Percentiles rank a stretch among this genome's conserved stretches.
phyloP scores from a whole-genome alignment of 73 alveolate genomes.

The Tetrahymena malaccensis region DNA sequence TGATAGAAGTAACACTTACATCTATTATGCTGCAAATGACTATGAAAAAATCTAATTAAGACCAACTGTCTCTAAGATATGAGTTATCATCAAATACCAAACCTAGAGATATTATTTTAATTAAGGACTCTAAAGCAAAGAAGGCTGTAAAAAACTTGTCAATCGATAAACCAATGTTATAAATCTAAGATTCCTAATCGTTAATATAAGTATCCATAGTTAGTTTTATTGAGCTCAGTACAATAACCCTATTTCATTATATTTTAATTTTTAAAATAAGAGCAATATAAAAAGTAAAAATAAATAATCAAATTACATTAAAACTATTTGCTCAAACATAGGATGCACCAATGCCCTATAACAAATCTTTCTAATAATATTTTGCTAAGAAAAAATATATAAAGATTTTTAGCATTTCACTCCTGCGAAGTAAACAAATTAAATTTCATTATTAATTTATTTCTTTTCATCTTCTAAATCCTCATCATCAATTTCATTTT shows the following conservation, averaged over 20 bases:
- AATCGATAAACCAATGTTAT: not conserved
- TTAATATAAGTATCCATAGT: constrained; percentile 40
- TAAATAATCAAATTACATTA: not conserved
- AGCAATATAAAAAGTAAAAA: not conserved
- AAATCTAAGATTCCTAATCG: not conserved
- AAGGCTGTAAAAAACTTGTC: constrained; percentile 25
- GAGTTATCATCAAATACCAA: constrained; percentile 53
- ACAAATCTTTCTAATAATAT: constrained; percentile 5
- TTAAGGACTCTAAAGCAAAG: constrained; percentile 49
- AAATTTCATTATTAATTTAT: not conserved
- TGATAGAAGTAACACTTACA: constrained; percentile 20
- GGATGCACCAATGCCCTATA: constrained; percentile 2
- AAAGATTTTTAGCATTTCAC: constrained; percentile 14
- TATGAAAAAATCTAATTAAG: constrained; percentile 43
- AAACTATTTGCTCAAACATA: constrained; percentile 42
- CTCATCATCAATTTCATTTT: constrained; percentile 17
- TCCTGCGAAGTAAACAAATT: constrained; percentile 12
- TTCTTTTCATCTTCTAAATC: constrained; percentile 1
- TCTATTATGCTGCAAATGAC: constrained; percentile 38
- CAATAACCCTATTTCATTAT: not conserved
- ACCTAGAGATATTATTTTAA: constrained; percentile 68
- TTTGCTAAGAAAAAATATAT: not conserved
- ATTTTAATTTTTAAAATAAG: not conserved
- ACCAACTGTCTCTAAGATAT: constrained; percentile 62
- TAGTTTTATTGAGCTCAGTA: constrained; percentile 12